These are phyloP conservation scores for Kernera saxatilis DNA, from an alignment of 345 rosid genomes.

Conservation along the genomic window DNA sequence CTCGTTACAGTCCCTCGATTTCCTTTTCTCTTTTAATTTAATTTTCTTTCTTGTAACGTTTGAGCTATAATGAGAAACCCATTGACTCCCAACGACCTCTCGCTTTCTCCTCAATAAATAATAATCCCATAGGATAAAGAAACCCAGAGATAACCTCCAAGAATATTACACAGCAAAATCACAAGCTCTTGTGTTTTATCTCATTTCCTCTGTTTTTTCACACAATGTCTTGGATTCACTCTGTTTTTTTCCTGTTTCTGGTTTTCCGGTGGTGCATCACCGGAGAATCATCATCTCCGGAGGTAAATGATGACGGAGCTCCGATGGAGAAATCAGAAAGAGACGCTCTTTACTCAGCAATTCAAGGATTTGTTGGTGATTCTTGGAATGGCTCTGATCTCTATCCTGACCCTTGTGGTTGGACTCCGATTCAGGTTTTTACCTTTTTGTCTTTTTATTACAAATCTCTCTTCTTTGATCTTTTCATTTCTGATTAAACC, in stretches of 20 bases:
- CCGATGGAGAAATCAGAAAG: constrained; percentile 63
- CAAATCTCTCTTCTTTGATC: neutral
- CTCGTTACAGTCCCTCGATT: constrained; percentile 27
- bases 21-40: neutral
- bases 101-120: constrained; percentile 30
- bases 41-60: neutral
- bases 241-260: neutral
- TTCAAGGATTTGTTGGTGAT: constrained; percentile 72
- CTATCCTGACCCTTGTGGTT: constrained; percentile 93
- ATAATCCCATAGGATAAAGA: constrained; percentile 4
- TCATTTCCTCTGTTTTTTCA: neutral
- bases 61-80: constrained; percentile 14
- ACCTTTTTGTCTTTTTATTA: neutral
- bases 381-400: constrained; percentile 94
- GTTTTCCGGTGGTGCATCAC: neutral
- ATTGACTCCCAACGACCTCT: constrained; percentile 33
- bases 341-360: constrained; percentile 57
- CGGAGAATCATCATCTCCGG: constrained; percentile 9
- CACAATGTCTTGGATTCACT: constrained; percentile 25
- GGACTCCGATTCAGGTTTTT: constrained; percentile 85
- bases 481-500: neutral
- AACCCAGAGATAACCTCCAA: constrained; percentile 1
- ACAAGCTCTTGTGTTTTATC: neutral
- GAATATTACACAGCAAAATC: neutral
- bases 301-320: constrained; percentile 33